Evolutionary conservation across 495 filamentous ascomycete genomes (phyloP).

Genomic region (Rusavskia elegans): DNA sequence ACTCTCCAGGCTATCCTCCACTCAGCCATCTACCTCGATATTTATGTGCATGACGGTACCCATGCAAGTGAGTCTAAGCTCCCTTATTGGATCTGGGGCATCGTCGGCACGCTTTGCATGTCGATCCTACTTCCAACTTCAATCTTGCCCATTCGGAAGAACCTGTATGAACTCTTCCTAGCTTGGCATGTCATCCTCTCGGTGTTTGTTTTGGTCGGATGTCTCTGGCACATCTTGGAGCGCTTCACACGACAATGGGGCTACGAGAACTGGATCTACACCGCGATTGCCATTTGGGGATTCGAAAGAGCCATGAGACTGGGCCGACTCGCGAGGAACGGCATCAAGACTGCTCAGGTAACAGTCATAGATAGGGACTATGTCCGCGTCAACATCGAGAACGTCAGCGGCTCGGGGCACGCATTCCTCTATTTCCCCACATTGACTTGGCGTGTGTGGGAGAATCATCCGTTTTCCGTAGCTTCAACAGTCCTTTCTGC

Average conservation of each 20-base stretch:
- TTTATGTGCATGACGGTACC: conserved; percentile 6
- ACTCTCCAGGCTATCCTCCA: conserved; percentile 35
- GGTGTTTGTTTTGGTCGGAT: conserved; percentile 23
- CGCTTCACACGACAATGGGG: conserved; percentile 13
- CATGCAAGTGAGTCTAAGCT: conserved; percentile 11
- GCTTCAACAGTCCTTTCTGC: conserved; percentile 13
- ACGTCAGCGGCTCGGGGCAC: conserved; percentile 15
- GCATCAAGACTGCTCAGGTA: conserved; percentile 16
- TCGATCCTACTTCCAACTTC: conserved; percentile 12
- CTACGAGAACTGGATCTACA: conserved; percentile 31
- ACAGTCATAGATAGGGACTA: conserved; percentile 17
- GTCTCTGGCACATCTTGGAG: conserved; percentile 23
- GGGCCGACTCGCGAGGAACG: conserved; percentile 14
- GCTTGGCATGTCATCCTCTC: conserved; percentile 36
- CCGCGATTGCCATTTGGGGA: conserved; percentile 25
- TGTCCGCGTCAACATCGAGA: conserved; percentile 21
- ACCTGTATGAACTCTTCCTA: conserved; percentile 38
- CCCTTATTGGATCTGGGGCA: conserved; percentile 23
- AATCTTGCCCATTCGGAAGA: conserved; percentile 29
- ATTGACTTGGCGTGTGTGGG: conserved; percentile 24
- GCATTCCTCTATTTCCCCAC: conserved; percentile 30
- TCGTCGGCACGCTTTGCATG: conserved; percentile 15
- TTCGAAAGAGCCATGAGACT: conserved; percentile 26
- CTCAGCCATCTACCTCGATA: conserved; percentile 19
- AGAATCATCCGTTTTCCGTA: conserved; percentile 34